Evolutionary conservation across 306 rosid species (phyloP).

Genomic region (Canavalia ensiformis): DNA sequence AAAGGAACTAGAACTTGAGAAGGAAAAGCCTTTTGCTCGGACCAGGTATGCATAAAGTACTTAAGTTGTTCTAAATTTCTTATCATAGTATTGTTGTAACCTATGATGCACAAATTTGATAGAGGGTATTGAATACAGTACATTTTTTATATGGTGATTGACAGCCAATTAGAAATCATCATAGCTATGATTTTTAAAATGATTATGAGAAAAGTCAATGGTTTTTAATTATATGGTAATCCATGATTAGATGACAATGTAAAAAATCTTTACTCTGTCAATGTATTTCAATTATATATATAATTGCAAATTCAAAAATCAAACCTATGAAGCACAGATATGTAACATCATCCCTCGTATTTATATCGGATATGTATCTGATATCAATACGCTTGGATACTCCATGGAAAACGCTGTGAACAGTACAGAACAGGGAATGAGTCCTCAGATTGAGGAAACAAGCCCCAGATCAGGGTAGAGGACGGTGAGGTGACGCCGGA

Average conservation of each 20-base stretch:
- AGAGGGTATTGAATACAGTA: not conserved
- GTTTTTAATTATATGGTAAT: too few species aligned
- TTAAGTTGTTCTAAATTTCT: slow-evolving; percentile 29
- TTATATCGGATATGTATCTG: not conserved
- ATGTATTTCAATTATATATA: not conserved
- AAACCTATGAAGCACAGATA: not conserved
- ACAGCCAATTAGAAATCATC: too few species aligned
- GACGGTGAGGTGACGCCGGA: too few species aligned
- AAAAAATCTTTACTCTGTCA: too few species aligned
- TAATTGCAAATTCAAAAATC: not conserved
- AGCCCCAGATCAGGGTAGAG: too few species aligned
- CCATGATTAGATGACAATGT: too few species aligned
- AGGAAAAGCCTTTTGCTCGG: slow-evolving; percentile 86
- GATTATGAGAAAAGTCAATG: too few species aligned
- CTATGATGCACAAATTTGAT: not conserved
- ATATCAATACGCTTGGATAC: not conserved
- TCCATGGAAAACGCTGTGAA: not conserved
- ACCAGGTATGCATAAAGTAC: slow-evolving; percentile 64
- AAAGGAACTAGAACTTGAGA: slow-evolving; percentile 86
- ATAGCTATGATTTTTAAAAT: too few species aligned
- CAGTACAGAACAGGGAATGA: too few species aligned
- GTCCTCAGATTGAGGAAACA: too few species aligned
- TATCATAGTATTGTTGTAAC: slow-evolving; percentile 19
- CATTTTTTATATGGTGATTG: not conserved
- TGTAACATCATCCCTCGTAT: not conserved